Evolutionary conservation across 257 asterid genomes (phyloP).

Genomic region (Ophiorrhiza pumila): DNA sequence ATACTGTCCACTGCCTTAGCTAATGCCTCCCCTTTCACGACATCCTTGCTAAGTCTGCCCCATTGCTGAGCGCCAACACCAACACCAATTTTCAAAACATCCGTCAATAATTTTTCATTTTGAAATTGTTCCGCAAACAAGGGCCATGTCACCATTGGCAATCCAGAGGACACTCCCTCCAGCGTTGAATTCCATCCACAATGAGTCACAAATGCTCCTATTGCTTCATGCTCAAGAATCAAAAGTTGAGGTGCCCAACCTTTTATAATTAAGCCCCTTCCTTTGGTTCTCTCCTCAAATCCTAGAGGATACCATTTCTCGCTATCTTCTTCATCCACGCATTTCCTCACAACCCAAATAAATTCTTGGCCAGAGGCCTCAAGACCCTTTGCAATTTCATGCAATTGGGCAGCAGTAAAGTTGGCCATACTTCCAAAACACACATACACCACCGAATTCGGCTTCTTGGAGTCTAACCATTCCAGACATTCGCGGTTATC

Average conservation of each 20-base stretch:
- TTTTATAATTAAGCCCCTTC: constrained; percentile 50
- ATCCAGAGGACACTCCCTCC: constrained; percentile 43
- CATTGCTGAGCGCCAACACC: constrained; percentile 36
- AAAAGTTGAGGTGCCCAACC: constrained; percentile 73
- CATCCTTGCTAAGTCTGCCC: constrained; percentile 10
- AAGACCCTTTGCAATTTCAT: constrained; percentile 59
- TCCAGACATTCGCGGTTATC: constrained; percentile 46
- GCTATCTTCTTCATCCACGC: constrained; percentile 19
- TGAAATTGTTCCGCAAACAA: constrained; percentile 43
- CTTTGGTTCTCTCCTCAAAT: constrained; percentile 43
- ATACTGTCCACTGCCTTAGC: constrained; percentile 23
- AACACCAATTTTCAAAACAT: constrained; percentile 36
- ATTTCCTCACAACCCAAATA: constrained; percentile 60
- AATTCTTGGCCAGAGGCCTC: constrained; percentile 54
- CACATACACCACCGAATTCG: constrained; percentile 49
- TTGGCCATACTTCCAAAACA: constrained; percentile 57
- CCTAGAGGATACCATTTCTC: constrained; percentile 52
- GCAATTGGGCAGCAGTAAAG: constrained; percentile 47
- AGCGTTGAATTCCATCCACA: constrained; percentile 58
- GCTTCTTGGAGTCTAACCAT: constrained; percentile 54
- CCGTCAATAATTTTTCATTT: constrained; percentile 43
- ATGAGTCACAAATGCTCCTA: constrained; percentile 46
- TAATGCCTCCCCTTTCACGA: constrained; percentile 31
- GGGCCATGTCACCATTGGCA: constrained; percentile 60
- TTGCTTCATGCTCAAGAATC: constrained; percentile 38